phyloP scores from a whole-genome alignment of 2,329 filamentous ascomycete species.

The Cladosporium phlei region DNA sequence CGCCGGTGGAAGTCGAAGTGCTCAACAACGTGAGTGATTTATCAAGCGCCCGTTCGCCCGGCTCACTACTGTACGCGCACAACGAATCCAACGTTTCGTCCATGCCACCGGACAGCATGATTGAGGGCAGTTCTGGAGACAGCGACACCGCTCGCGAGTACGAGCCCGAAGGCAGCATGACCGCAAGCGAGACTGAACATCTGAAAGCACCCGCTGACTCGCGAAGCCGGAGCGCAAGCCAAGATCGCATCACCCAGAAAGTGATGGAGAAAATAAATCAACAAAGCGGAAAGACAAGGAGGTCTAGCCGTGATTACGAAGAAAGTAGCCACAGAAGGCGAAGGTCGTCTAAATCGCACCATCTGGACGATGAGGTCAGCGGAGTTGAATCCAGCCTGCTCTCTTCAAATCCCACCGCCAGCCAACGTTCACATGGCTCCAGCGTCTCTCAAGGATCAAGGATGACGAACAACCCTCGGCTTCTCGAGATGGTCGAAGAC shows the following conservation, averaged over 20 bases:
- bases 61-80: slow-evolving; percentile 60
- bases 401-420: slow-evolving; percentile 53
- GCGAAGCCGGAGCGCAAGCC: slow-evolving; percentile 60
- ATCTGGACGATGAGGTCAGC: slow-evolving; percentile 50
- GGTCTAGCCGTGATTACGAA: slow-evolving; percentile 32
- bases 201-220: slow-evolving; percentile 56
- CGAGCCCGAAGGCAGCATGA: slow-evolving; percentile 32
- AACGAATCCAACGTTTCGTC: slow-evolving; percentile 81
- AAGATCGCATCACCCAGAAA: slow-evolving; percentile 63
- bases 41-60: slow-evolving; percentile 42
- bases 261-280: slow-evolving; percentile 62
- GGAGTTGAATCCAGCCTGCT: slow-evolving; percentile 59
- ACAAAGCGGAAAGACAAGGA: slow-evolving; percentile 39
- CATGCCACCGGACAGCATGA: slow-evolving; percentile 67
- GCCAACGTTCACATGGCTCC: slow-evolving; percentile 56
- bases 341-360: slow-evolving; percentile 43
- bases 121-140: slow-evolving; percentile 52
- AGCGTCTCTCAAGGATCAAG: slow-evolving; percentile 61
- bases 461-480: slow-evolving; percentile 86
- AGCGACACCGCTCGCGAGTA: slow-evolving; percentile 35
- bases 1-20: slow-evolving; percentile 87
- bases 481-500: slow-evolving; percentile 88
- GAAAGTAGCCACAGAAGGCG: slow-evolving; percentile 29
- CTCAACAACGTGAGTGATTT: slow-evolving; percentile 66
- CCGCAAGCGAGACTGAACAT: slow-evolving; percentile 28